phyloP scores from a whole-genome alignment of 2,329 filamentous ascomycete species.

The Apiospora sp. region DNA sequence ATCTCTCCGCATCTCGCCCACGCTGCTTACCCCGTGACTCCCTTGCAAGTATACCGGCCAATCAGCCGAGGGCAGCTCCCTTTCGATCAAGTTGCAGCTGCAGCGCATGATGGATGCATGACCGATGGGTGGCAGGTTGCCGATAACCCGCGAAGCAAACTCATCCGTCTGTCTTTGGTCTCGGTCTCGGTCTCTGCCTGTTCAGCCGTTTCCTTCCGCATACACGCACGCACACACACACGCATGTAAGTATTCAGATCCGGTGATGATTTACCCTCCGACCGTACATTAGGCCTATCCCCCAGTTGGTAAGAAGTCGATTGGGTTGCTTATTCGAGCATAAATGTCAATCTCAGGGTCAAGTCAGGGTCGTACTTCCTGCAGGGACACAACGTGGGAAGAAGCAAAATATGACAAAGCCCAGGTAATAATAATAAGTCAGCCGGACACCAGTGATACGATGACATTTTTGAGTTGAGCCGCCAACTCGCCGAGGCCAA shows the following conservation, averaged over 20 bases:
- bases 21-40: background rate
- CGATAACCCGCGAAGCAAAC: slow-evolving; percentile 2
- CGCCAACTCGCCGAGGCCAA: background rate
- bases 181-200: background rate
- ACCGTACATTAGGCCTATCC: background rate
- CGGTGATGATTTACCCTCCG: slow-evolving; percentile 5
- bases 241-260: background rate
- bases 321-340: background rate
- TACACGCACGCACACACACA: background rate
- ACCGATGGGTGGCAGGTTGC: background rate
- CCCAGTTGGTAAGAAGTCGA: background rate
- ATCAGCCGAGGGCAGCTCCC: background rate
- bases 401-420: background rate
- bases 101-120: slow-evolving; percentile 3
- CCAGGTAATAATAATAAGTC: background rate
- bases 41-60: background rate
- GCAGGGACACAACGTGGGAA: slow-evolving; percentile 10
- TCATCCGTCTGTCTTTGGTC: background rate
- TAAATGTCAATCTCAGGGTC: background rate
- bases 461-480: background rate
- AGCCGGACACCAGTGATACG: background rate
- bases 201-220: background rate
- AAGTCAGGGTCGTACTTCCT: background rate
- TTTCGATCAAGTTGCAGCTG: background rate
- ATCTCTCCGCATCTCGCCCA: background rate